Percentiles rank a stretch among this genome's conserved stretches.
Conservation (phyloP, 2,329 filamentous ascomycete genomes). For the Ophiocordyceps camponoti-rufipedis region DNA sequence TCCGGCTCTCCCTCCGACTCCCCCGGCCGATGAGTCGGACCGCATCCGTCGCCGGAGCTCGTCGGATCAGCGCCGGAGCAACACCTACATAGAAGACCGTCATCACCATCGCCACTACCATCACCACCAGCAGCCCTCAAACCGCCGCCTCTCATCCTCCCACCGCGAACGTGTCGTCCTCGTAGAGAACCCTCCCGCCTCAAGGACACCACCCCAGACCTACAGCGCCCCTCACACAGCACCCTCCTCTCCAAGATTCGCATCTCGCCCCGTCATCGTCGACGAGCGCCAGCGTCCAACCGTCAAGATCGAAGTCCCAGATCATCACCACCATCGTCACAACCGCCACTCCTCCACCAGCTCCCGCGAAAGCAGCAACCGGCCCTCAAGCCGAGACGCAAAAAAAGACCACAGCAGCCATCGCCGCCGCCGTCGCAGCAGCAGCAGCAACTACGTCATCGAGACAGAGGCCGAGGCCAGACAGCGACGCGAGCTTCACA, state of each 20-base stretch:
- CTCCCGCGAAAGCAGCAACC: conserved; percentile 15
- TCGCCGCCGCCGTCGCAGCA: conserved; percentile 6
- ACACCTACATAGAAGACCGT: not conserved
- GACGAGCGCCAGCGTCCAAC: conserved; percentile 15
- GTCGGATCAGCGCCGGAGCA: not conserved
- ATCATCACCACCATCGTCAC: conserved; percentile 9
- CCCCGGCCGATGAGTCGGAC: conserved; percentile 19
- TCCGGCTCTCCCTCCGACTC: not conserved
- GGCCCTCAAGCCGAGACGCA: conserved; percentile 10
- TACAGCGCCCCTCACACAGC: conserved; percentile 20
- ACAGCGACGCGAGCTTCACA: conserved; percentile 8
- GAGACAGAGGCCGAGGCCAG: conserved; percentile 8
- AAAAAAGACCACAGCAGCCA: not conserved
- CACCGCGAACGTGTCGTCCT: conserved; percentile 25
- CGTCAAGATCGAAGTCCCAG: conserved; percentile 20
- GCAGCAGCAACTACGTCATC: not conserved
- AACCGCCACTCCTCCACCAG: conserved; percentile 17
- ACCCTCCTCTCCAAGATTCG: conserved; percentile 17
- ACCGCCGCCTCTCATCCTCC: conserved; percentile 3
- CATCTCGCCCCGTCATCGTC: conserved; percentile 17
- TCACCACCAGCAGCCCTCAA: not conserved
- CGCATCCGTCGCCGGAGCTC: conserved; percentile 13
- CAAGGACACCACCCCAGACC: conserved; percentile 26
- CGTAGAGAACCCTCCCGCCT: conserved; percentile 24
- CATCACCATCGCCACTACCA: too few species aligned